Percentiles rank a stretch among this genome's conserved stretches.
These are phyloP conservation scores for Phytopythium mirpurense DNA, from an alignment of 352 stramenopile genomes.

Conservation along the genomic window DNA sequence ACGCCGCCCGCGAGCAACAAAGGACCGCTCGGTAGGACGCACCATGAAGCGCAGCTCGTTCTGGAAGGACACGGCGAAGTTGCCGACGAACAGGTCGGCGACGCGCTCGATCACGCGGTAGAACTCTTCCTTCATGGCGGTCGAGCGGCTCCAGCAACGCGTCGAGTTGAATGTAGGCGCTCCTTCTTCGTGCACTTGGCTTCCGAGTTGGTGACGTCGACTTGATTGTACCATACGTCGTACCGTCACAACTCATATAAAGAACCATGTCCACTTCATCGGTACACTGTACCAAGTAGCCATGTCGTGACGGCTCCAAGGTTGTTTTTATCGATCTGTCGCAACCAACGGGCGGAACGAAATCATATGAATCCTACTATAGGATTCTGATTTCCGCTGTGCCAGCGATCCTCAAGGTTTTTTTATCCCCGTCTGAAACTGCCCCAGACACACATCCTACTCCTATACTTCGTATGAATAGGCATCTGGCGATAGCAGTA, in stretches of 20 bases:
- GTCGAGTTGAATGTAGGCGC: no score
- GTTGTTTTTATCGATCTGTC: background rate
- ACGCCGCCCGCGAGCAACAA: no score
- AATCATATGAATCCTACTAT: background rate
- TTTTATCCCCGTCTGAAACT: background rate
- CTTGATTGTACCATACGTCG: no score
- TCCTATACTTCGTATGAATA: no score
- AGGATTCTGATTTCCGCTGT: background rate
- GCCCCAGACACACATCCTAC: no score
- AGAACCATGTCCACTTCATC: no score
- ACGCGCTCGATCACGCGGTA: conserved; percentile 53
- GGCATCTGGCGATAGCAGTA: no score
- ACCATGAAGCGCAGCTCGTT: conserved; percentile 88
- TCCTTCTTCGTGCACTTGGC: background rate
- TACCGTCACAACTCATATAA: background rate
- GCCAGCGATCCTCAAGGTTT: background rate
- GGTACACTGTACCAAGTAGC: background rate
- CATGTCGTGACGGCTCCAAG: background rate
- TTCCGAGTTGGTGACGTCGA: background rate
- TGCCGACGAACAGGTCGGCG: conserved; percentile 69
- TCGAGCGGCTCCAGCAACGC: no score
- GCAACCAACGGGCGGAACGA: background rate
- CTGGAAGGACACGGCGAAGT: conserved; percentile 80
- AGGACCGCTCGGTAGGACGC: no score
- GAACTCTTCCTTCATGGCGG: conserved; percentile 59